A percentile compares a stretch with the other conserved stretches of the same genome.
Conservation (phyloP, 1,139 yeast species). For the Wickerhamomyces sp. region DNA sequence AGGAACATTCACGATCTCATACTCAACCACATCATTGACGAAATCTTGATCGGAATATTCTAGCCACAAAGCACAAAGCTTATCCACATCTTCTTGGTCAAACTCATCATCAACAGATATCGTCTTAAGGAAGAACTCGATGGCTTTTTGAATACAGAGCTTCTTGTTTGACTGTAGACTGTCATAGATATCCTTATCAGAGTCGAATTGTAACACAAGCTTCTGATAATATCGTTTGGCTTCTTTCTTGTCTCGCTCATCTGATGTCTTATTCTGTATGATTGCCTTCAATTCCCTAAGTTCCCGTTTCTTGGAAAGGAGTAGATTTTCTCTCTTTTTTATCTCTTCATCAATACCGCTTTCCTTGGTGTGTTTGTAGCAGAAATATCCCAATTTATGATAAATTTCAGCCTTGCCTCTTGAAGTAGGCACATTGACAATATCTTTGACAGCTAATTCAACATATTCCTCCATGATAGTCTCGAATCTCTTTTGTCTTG, state of each 20-base stretch:
- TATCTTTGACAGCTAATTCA: slow-evolving; percentile 33
- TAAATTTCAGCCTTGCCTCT: slow-evolving; percentile 39
- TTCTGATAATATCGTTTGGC: slow-evolving; percentile 48
- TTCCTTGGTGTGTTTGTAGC: slow-evolving; percentile 60
- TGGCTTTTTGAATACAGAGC: slow-evolving; percentile 49
- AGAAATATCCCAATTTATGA: slow-evolving; percentile 66
- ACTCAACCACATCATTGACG: slow-evolving; percentile 33
- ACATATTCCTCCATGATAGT: slow-evolving; percentile 55
- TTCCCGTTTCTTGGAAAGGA: slow-evolving; percentile 38
- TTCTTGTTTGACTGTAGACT: slow-evolving; percentile 33
- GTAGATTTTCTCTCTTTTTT: slow-evolving; percentile 35
- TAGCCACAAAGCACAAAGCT: slow-evolving; percentile 85
- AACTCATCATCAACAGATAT: slow-evolving; percentile 40
- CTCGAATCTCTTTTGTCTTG: slow-evolving; percentile 63
- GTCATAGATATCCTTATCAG: slow-evolving; percentile 46
- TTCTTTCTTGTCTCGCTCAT: slow-evolving; percentile 40
- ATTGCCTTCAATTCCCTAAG: slow-evolving; percentile 43
- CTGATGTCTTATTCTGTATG: slow-evolving; percentile 34
- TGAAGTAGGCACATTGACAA: slow-evolving; percentile 18
- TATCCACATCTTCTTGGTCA: slow-evolving; percentile 60
- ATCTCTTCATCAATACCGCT: slow-evolving; percentile 41
- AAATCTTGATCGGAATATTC: slow-evolving; percentile 45
- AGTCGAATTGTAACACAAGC: slow-evolving; percentile 40
- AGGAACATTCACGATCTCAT: slow-evolving; percentile 41
- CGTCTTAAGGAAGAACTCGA: slow-evolving; percentile 55